Base-by-base conservation (phyloP, 495 filamentous ascomycete genomes). In the Cetradonia linearis region DNA sequence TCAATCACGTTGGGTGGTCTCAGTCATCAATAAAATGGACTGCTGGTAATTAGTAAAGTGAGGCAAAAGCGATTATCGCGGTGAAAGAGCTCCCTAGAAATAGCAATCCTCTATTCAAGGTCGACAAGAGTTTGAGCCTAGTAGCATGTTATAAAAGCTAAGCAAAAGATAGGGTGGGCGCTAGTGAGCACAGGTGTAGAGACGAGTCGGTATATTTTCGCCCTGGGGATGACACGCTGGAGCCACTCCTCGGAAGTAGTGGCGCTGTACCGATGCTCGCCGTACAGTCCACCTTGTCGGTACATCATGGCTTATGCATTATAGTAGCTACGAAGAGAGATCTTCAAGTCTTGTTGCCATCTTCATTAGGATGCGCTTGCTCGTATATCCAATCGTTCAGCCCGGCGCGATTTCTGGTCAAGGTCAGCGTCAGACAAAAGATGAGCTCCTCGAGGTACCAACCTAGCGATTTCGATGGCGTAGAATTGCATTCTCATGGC, bases 311-410 rank as follows among this genome's bases (percentile, higher is more conserved):
- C 11, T n/a, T 18, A 34, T n/a, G 18, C 1, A 34, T n/a, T 54
- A 2, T 2, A 6, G 5, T 31, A 6, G 30, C 25, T 30, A 10
- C 34, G 18, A 36, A 6, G 54, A 18, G 11, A 25, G 20, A 23
- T 18, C 18, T 2, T 40, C 20, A 61, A 16, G 47, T 34, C 57
- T 48, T 56, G 25, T 46, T 52, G 63, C 68, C 72, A 30, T 70
- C 66, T 55, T 70, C 65, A 56, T 73, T 73, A 37, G 74, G 66
- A 36, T 86, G 79, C 30, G 78, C 79, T 66, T 86, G 79, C 74
- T 97, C 91, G 68, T 89, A 91, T 59, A 97, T 80, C 93, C 93
- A 98, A 71, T 98, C 93, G 67, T 98, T 98, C 55, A 98, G 74
- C 38, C 91, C 91, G 31, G 80, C 78, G 37, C 83, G 82, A 72